These are phyloP conservation scores for Epichloe aotearoae DNA, from an alignment of 2,329 filamentous ascomycete genomes.

Conservation along the genomic window DNA sequence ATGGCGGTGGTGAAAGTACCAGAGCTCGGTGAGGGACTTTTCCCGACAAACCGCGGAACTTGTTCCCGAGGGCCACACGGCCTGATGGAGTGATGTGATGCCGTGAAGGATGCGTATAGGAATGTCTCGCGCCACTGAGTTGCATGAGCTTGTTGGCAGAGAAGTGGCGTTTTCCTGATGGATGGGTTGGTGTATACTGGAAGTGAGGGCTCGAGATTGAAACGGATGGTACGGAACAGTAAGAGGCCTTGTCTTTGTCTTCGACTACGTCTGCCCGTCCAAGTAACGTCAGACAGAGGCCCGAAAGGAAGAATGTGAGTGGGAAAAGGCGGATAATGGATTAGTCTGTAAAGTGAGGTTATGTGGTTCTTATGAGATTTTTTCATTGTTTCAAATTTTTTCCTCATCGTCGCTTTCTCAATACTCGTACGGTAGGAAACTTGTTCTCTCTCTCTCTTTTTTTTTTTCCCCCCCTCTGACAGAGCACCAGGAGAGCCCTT, in stretches of 20 bases:
- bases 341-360: not conserved
- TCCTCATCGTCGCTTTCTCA: not conserved
- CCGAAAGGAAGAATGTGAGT: not conserved
- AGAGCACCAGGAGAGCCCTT: too few species aligned
- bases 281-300: too few species aligned
- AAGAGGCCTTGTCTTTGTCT: too few species aligned
- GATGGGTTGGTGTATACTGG: not conserved
- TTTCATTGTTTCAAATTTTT: not conserved
- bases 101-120: not conserved
- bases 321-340: not conserved
- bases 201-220: not conserved
- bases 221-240: not conserved
- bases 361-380: not conserved
- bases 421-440: not conserved
- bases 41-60: not conserved
- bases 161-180: not conserved
- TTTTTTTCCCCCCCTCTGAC: too few species aligned
- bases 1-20: not conserved
- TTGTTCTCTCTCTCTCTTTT: too few species aligned
- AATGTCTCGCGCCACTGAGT: not conserved
- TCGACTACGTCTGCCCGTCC: too few species aligned
- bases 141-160: not conserved
- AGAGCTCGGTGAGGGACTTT: not conserved
- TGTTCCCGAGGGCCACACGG: not conserved
- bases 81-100: not conserved